Evolutionary conservation across 176 grass and related monocot genomes (phyloP).

Genomic region (Bonia amplexicaulis): DNA sequence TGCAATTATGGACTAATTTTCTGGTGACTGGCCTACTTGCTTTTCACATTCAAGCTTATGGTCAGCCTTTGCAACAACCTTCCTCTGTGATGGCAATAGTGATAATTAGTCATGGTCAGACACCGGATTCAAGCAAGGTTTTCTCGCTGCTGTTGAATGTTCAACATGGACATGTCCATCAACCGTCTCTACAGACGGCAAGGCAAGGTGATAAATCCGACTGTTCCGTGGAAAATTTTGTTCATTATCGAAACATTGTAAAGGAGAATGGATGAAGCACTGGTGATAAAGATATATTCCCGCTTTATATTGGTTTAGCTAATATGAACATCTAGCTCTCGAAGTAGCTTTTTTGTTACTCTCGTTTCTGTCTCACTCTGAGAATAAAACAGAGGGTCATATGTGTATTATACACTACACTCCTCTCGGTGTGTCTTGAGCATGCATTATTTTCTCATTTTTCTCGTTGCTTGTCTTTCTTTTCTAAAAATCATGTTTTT

Average conservation of each 20-base stretch:
- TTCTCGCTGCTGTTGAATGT: neutral
- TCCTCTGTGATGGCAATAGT: neutral
- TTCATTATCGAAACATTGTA: neutral
- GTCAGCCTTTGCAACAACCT: constrained; percentile 20
- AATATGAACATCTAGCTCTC: too few species aligned
- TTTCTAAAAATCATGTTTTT: too few species aligned
- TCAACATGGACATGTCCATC: neutral
- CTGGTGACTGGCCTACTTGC: constrained; percentile 12
- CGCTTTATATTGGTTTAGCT: too few species aligned
- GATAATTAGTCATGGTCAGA: neutral
- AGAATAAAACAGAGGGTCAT: too few species aligned
- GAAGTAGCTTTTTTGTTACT: too few species aligned
- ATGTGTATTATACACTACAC: too few species aligned
- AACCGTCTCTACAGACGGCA: neutral
- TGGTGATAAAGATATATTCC: too few species aligned
- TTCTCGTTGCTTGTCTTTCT: too few species aligned
- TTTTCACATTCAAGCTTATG: neutral
- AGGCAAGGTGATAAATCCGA: neutral
- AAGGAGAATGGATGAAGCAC: neutral
- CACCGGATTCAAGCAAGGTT: neutral
- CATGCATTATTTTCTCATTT: too few species aligned
- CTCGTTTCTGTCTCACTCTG: too few species aligned
- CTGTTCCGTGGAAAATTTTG: neutral
- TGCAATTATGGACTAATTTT: neutral
- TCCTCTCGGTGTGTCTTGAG: too few species aligned